These are phyloP conservation scores for Penicillium samsonianum DNA, from an alignment of 495 filamentous ascomycete species.

Conservation along the genomic window DNA sequence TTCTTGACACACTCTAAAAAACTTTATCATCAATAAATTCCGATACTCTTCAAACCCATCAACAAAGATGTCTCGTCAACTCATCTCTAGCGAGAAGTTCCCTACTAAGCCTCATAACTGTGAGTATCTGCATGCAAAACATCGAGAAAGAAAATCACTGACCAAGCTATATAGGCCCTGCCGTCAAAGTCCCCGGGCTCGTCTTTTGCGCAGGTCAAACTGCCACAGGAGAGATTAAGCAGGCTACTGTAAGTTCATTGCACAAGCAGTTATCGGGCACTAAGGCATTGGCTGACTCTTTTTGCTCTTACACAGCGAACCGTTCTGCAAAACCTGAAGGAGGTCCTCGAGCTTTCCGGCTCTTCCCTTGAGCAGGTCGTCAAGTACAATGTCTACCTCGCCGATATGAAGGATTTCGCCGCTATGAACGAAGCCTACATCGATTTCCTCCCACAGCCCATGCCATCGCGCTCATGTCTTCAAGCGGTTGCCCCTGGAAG, in stretches of 20 bases:
- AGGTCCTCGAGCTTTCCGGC: conserved; percentile 63
- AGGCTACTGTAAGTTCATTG: conserved; percentile 36
- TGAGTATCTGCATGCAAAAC: conserved; percentile 13
- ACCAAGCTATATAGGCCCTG: conserved; percentile 27
- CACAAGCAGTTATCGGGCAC: neutral
- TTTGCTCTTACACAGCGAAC: conserved; percentile 16
- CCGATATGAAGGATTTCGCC: conserved; percentile 67
- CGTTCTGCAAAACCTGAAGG: conserved; percentile 59
- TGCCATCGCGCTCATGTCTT: conserved; percentile 41
- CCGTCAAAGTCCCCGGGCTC: conserved; percentile 41
- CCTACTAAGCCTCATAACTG: conserved; percentile 46
- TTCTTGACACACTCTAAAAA: neutral
- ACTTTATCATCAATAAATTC: neutral
- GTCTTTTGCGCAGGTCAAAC: conserved; percentile 46
- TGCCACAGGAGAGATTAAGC: conserved; percentile 44
- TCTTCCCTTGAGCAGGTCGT: conserved; percentile 63
- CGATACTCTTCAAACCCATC: neutral
- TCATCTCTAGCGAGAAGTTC: conserved; percentile 45
- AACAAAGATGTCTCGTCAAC: conserved; percentile 40
- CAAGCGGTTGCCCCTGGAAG: conserved; percentile 42
- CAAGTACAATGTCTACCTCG: conserved; percentile 69
- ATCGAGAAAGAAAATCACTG: neutral
- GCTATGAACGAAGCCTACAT: conserved; percentile 62
- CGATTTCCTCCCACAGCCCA: conserved; percentile 40
- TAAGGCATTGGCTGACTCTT: neutral